Evolutionary conservation across 148 eudicot species (phyloP).

Genomic region (Chenopodium album): DNA sequence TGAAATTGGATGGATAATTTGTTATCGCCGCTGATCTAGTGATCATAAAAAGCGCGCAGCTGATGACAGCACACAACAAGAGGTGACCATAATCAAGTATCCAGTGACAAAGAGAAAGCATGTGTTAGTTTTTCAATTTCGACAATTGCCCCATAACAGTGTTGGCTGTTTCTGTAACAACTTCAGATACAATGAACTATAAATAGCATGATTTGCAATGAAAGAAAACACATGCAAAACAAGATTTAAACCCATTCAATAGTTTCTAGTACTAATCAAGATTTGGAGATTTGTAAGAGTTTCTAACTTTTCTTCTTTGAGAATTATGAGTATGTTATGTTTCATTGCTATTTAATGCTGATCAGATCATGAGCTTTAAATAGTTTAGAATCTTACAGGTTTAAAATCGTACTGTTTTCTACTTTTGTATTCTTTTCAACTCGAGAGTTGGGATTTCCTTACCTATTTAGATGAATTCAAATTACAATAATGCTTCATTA

Average conservation of each 20-base stretch:
- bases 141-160: neutral
- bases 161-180: constrained; percentile 4
- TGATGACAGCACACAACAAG: neutral
- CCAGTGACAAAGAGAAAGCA: neutral
- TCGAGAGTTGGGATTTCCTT: neutral
- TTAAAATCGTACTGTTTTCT: neutral
- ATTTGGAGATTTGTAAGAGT: neutral
- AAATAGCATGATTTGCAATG: neutral
- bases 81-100: neutral
- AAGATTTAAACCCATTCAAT: neutral
- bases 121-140: neutral
- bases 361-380: neutral
- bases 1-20: neutral
- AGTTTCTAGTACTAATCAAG: neutral
- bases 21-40: neutral
- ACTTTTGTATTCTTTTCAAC: neutral
- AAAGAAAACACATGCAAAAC: neutral
- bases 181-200: neutral
- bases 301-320: neutral
- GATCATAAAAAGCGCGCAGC: neutral
- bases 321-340: neutral
- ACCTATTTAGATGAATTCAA: neutral
- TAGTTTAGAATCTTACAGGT: neutral
- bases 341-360: neutral
- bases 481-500: no score